Percentiles rank a stretch among this genome's conserved stretches.
phyloP scores from a whole-genome alignment of 2,329 filamentous ascomycete genomes.

The Pseudogymnoascus sp. region DNA sequence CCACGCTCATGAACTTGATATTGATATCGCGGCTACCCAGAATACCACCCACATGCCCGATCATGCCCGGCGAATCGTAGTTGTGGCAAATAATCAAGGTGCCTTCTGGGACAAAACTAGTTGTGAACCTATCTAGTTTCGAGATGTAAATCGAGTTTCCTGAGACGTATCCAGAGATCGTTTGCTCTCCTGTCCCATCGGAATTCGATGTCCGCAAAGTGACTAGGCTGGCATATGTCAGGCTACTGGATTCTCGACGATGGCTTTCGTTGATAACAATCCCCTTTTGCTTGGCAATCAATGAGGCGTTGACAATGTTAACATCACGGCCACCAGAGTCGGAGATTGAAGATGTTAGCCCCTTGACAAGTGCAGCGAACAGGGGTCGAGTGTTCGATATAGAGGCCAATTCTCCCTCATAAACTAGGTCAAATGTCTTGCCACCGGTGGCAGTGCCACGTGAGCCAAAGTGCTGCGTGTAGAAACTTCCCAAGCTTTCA shows the following conservation, averaged over 20 bases:
- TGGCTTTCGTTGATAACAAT: conserved; percentile 70
- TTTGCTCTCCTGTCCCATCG: conserved; percentile 17
- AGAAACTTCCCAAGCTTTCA: conserved; percentile 71
- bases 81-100: conserved; percentile 72
- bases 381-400: conserved; percentile 70
- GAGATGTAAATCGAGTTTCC: conserved; percentile 60
- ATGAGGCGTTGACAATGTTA: conserved; percentile 74
- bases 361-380: conserved; percentile 71
- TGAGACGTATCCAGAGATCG: conserved; percentile 59
- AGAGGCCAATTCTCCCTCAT: conserved; percentile 64
- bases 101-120: conserved; percentile 64
- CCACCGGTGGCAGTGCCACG: conserved; percentile 38
- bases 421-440: conserved; percentile 66
- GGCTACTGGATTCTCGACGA: conserved; percentile 50
- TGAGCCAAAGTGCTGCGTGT: conserved; percentile 63
- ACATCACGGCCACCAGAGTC: conserved; percentile 58
- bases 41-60: conserved; percentile 66
- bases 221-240: conserved; percentile 61
- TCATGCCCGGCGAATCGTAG: conserved; percentile 74
- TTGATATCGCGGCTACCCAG: conserved; percentile 66
- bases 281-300: conserved; percentile 68
- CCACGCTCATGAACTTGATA: conserved; percentile 73
- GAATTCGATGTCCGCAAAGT: conserved; percentile 47
- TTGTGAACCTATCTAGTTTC: conserved; percentile 63
- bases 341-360: conserved; percentile 61